These are phyloP conservation scores for Tolypocladium nubicola DNA, from an alignment of 2,329 filamentous ascomycete genomes.

Conservation along the genomic window DNA sequence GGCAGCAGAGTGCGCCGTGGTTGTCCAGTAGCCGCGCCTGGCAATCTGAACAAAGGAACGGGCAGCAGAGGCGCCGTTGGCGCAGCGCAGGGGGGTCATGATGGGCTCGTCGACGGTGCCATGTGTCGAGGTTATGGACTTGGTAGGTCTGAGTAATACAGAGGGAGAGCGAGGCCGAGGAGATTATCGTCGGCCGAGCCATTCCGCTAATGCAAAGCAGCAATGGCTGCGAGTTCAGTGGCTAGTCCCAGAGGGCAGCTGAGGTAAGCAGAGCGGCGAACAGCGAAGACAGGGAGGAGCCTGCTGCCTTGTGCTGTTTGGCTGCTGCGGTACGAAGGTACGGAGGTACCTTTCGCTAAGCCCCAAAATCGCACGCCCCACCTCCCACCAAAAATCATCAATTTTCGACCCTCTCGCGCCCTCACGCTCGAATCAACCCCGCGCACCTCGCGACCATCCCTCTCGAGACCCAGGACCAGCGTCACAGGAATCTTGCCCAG, in stretches of 20 bases:
- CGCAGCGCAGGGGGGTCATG: constrained; percentile 27
- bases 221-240: constrained; percentile 1
- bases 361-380: constrained; percentile 26
- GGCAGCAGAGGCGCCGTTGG: constrained; percentile 25
- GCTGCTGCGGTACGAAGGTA: not conserved
- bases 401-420: constrained; percentile 22
- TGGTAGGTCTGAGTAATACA: constrained; percentile 6
- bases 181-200: constrained; percentile 1
- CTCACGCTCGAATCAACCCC: constrained; percentile 22
- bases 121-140: constrained; percentile 2
- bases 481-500: constrained; percentile 26
- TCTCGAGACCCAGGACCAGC: constrained; percentile 3
- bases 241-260: not conserved
- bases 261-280: constrained; percentile 1
- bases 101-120: not conserved
- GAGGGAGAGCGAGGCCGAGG: not conserved
- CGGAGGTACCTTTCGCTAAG: constrained; percentile 19
- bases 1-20: constrained; percentile 11
- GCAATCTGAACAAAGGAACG: constrained; percentile 31
- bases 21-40: constrained; percentile 20
- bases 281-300: not conserved
- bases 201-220: not conserved
- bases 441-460: constrained; percentile 20
- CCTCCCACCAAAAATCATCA: constrained; percentile 32
- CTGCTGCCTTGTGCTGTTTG: not conserved